These are phyloP conservation scores for Fusarium napiforme DNA, from an alignment of 2,329 filamentous ascomycete species.

Conservation along the genomic window DNA sequence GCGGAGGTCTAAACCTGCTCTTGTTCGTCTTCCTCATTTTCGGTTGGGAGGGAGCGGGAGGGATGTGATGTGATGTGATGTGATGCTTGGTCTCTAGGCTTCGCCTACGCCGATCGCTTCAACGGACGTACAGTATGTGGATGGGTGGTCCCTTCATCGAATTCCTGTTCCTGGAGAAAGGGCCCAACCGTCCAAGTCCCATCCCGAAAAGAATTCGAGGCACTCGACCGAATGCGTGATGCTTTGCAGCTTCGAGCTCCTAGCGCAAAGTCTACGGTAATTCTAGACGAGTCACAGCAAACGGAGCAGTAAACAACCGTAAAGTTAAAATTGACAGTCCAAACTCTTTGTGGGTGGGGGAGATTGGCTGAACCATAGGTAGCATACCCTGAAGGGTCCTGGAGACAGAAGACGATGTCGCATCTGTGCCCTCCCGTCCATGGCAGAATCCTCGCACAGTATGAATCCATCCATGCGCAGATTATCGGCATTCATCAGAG, in stretches of 20 bases:
- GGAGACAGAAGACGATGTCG: constrained; percentile 12
- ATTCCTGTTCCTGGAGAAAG: constrained; percentile 20
- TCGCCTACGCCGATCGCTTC: constrained; percentile 36
- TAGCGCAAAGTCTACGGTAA: constrained; percentile 28
- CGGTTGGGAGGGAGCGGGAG: constrained; percentile 2
- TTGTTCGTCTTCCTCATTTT: constrained; percentile 7
- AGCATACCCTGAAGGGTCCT: constrained; percentile 22
- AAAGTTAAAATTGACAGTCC: constrained; percentile 5
- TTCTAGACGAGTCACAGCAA: constrained; percentile 20
- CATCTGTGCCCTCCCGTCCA: constrained; percentile 8
- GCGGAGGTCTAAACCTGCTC: constrained; percentile 31
- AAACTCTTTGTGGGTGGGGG: neutral
- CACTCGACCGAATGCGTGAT: constrained; percentile 9
- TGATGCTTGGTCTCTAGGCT: constrained; percentile 17
- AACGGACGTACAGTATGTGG: neutral
- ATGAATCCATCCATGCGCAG: constrained; percentile 12
- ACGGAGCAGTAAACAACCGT: neutral
- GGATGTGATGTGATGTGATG: neutral
- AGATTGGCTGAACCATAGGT: constrained; percentile 10
- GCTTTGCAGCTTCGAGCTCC: constrained; percentile 5
- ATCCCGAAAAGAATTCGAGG: constrained; percentile 14
- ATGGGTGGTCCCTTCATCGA: constrained; percentile 3
- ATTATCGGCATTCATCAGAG: constrained; percentile 30
- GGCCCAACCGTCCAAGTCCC: neutral
- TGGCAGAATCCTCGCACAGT: constrained; percentile 26